Conservation (phyloP, 208 protist genomes). For the Trypanosoma brucei region DNA sequence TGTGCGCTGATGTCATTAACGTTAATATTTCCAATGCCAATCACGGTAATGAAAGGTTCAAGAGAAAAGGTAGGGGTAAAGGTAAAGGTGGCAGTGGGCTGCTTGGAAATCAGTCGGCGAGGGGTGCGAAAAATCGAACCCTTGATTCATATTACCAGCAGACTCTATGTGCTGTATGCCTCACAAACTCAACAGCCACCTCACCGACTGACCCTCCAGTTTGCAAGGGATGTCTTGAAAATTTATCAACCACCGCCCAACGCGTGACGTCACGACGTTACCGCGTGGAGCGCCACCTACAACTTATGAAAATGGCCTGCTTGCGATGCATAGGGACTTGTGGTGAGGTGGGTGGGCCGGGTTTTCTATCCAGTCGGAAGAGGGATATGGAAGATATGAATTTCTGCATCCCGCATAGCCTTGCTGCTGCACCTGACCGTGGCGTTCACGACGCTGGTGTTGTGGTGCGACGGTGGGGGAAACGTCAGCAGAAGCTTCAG, state of each 20-base stretch:
- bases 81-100: background rate
- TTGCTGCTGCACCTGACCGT: conserved; percentile 2
- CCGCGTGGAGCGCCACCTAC: conserved; percentile 16
- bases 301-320: conserved; percentile 28
- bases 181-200: background rate
- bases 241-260: background rate
- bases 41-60: background rate
- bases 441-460: background rate
- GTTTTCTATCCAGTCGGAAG: conserved; percentile 1
- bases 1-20: conserved; percentile 2
- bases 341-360: conserved; percentile 15
- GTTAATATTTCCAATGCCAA: background rate
- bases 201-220: conserved; percentile 9
- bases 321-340: conserved; percentile 17
- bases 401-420: conserved; percentile 19
- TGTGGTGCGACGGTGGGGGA: background rate
- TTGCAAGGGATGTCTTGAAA: conserved; percentile 13
- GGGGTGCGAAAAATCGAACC: background rate
- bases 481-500: background rate
- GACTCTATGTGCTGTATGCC: conserved; percentile 21
- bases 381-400: conserved; percentile 28
- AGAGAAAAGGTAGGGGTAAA: background rate
- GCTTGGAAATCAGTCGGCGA: background rate
- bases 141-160: conserved; percentile 22
- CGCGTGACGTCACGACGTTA: conserved; percentile 11